These are phyloP conservation scores for Rhizophagus prolifer DNA, from an alignment of 192 early-diverging fungal species.

Conservation along the genomic window DNA sequence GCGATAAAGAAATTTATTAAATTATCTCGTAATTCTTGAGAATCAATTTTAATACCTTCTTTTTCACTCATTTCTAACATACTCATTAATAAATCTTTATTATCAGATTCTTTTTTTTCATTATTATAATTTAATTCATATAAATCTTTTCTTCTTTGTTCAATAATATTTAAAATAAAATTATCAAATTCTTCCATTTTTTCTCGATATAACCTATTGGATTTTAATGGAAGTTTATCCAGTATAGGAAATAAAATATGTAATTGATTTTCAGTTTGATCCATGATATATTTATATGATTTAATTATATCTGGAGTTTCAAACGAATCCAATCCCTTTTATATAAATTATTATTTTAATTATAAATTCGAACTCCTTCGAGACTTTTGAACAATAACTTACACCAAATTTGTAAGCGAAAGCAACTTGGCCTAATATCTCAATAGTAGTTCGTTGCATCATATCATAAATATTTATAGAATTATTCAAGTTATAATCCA, in stretches of 20 bases:
- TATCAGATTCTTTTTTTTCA: neutral
- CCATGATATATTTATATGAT: neutral
- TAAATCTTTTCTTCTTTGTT: neutral
- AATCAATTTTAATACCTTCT: neutral
- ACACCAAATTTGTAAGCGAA: no score
- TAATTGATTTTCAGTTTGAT: neutral
- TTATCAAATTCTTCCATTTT: neutral
- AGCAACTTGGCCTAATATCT: no score
- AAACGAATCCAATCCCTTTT: neutral
- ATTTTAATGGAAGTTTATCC: neutral
- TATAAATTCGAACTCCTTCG: no score
- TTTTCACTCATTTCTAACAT: neutral
- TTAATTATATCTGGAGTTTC: neutral
- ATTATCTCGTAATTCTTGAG: neutral
- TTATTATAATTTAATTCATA: neutral
- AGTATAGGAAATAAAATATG: neutral
- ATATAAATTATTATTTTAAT: no score
- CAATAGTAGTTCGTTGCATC: no score
- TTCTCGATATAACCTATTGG: neutral
- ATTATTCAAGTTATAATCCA: no score
- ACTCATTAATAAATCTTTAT: neutral
- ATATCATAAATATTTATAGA: no score
- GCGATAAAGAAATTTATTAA: neutral
- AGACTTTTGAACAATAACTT: no score
- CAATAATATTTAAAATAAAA: neutral